A percentile compares a stretch with the other conserved stretches of the same genome.
Conservation (phyloP, 306 rosid genomes). For the Sicyos baderoa region DNA sequence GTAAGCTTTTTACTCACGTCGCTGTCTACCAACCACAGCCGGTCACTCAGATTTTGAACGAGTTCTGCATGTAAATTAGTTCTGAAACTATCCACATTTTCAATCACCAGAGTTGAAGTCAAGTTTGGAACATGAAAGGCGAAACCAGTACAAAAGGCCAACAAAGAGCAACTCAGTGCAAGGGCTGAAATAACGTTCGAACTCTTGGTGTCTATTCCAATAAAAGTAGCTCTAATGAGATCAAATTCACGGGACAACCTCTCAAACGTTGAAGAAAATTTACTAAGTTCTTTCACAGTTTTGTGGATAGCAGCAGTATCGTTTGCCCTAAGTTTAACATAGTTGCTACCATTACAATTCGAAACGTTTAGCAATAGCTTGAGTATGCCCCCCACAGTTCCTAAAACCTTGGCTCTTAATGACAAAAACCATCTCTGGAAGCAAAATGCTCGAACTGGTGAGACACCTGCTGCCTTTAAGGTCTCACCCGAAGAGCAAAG, state of each 20-base stretch:
- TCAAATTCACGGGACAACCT: slow-evolving; percentile 42
- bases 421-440: slow-evolving; percentile 64
- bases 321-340: background rate
- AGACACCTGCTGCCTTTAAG: slow-evolving; percentile 33
- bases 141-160: slow-evolving; percentile 48
- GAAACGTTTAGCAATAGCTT: slow-evolving; percentile 24
- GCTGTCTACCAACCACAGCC: slow-evolving; percentile 36
- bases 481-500: slow-evolving; percentile 38
- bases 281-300: slow-evolving; percentile 27
- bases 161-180: slow-evolving; percentile 42
- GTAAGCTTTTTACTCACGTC: slow-evolving; percentile 33
- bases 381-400: slow-evolving; percentile 30
- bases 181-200: slow-evolving; percentile 35
- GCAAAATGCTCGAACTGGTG: slow-evolving; percentile 30
- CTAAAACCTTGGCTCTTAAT: slow-evolving; percentile 38
- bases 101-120: slow-evolving; percentile 5
- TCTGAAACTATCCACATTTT: slow-evolving; percentile 16
- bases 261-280: slow-evolving; percentile 30
- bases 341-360: too few relatives aligned
- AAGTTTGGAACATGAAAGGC: slow-evolving; percentile 30
- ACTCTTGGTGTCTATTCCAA: slow-evolving; percentile 47
- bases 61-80: slow-evolving; percentile 23
- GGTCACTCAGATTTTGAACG: slow-evolving; percentile 34
- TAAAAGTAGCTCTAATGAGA: slow-evolving; percentile 35
- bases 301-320: slow-evolving; percentile 15